Evolutionary conservation across 179 eudicot species (phyloP), one percentile per base, ranked within the genome.

Genomic region (Vitellaria paradoxa): DNA sequence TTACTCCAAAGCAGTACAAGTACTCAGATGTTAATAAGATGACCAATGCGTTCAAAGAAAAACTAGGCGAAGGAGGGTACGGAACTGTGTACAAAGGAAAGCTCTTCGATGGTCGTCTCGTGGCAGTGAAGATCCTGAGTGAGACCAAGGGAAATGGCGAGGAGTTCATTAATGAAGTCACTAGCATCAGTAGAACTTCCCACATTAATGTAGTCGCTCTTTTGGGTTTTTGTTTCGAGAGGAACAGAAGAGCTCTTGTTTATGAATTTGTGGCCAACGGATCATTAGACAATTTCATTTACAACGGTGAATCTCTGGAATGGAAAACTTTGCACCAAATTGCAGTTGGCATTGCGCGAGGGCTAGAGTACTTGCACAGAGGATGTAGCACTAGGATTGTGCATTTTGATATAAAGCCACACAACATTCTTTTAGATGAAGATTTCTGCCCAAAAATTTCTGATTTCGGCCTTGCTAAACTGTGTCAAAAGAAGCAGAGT

Each of bases 81-180:
- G 86, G 84, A 23, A 18, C 37, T 1, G 86, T 82, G 0, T 78
- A 78, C 74, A 82, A 76, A 75, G 88, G 86, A 62, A 76, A 23
- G 61, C 65, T 82, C 15, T 72, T 23, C 10, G 69, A 76, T 68
- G 86, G 76, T 13, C 77, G 55, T 17, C 73, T 72, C 15, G 84
- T 85, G 26, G 88, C 86, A 45, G 84, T 82, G 45, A 85, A 85
- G 60, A 12, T 85, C 6, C 37, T 82, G 64, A 81, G 81, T 66
- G 68, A 80, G 20, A 23, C 79, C 61, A 67, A 82, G 70, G 83
- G 65, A 46, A 70, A 78, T 56, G 76, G 75, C 66, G 74, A 75
- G 55, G 88, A 85, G 18, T 83, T 85, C 61, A 81, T 81, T 5
- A 83, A 85, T n/a, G 88, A 85, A 74, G 88, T 85, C 72, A 86